Evolutionary conservation across 169 alveolate genomes (phyloP).

Genomic region (Plasmodium yoelii): DNA sequence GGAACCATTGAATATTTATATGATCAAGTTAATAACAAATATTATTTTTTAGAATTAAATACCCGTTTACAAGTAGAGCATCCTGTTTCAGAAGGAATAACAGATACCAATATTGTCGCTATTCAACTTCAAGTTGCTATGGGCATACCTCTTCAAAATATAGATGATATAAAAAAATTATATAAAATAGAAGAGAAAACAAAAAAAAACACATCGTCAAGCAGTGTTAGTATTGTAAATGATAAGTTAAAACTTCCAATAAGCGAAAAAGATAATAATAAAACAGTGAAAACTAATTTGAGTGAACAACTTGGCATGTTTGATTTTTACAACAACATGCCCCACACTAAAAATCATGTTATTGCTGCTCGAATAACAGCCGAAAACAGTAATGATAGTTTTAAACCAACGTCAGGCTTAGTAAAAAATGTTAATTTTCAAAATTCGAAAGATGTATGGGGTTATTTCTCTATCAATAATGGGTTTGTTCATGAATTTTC

Average conservation of each 20-base stretch:
- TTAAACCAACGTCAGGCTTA: constrained; percentile 90
- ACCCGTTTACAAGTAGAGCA: constrained; percentile 95
- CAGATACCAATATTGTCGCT: constrained; percentile 89
- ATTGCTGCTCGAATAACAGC: constrained; percentile 91
- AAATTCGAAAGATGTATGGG: constrained; percentile 87
- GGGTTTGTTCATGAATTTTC: constrained; percentile 91
- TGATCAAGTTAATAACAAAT: constrained; percentile 86
- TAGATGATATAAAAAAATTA: constrained; percentile 85
- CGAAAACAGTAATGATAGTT: constrained; percentile 91
- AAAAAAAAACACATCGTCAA: not conserved
- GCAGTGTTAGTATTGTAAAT: not conserved
- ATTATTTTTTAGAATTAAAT: constrained; percentile 91
- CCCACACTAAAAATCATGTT: constrained; percentile 78
- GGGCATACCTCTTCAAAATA: constrained; percentile 89
- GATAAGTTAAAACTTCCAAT: constrained; percentile 33
- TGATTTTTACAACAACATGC: constrained; percentile 72
- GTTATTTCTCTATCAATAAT: constrained; percentile 86
- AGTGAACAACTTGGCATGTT: constrained; percentile 59
- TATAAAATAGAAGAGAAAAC: constrained; percentile 66
- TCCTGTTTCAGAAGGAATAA: constrained; percentile 95
- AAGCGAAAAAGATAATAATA: not conserved
- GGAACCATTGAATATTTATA: constrained; percentile 95
- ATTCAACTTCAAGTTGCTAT: constrained; percentile 89
- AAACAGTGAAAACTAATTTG: not conserved
- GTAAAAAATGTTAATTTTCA: constrained; percentile 80